Conservation (phyloP, 2,329 filamentous ascomycete genomes). For the Botrytis pseudocinerea region DNA sequence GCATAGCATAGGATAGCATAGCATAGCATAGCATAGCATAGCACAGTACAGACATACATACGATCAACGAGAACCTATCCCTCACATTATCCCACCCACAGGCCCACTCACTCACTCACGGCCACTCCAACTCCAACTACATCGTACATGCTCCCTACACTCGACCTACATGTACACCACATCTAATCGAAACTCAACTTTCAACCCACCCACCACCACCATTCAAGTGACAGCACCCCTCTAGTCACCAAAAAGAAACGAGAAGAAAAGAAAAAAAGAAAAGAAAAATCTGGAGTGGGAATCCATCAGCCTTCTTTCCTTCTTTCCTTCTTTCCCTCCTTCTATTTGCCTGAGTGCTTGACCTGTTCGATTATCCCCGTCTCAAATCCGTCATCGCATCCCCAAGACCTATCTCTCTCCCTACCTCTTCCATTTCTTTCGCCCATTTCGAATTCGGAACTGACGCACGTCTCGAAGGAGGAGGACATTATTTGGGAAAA, state of each 20-base stretch:
- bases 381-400: slow-evolving; percentile 10
- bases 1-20: too few species aligned
- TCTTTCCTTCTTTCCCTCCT: not conserved
- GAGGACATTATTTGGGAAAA: not conserved
- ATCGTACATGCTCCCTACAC: not conserved
- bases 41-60: not conserved
- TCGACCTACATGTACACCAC: not conserved
- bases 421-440: not conserved
- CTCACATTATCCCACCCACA: not conserved
- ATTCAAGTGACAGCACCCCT: slow-evolving; percentile 1
- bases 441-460: not conserved
- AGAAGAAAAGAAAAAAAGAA: not conserved
- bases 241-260: not conserved
- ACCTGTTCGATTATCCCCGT: not conserved
- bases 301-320: slow-evolving; percentile 7
- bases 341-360: not conserved
- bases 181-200: not conserved
- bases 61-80: not conserved
- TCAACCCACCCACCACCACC: not conserved
- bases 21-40: too few species aligned
- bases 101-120: not conserved
- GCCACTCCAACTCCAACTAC: not conserved
- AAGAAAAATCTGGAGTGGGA: not conserved
- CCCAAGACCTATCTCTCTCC: not conserved
- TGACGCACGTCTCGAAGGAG: not conserved